Evolutionary conservation across 2,329 filamentous ascomycete species (phyloP).

Genomic region (Arthroderma sp.): DNA sequence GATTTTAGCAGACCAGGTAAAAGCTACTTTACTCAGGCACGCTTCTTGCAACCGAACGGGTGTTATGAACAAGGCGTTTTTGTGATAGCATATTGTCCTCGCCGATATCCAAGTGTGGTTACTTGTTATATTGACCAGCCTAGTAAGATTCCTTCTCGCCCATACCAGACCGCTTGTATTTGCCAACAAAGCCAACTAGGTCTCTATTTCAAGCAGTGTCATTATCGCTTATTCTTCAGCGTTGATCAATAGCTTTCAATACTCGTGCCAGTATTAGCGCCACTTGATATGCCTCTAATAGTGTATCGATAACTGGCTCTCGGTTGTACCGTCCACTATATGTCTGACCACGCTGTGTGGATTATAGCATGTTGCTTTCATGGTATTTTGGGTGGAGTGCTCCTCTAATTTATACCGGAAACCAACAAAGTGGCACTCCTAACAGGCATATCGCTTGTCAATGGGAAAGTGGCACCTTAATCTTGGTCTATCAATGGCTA

Average conservation of each 20-base stretch:
- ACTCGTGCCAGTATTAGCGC: conserved; percentile 28
- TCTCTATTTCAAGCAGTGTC: conserved; percentile 30
- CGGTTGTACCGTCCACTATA: conserved; percentile 26
- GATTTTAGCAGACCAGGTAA: conserved; percentile 10
- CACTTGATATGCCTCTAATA: conserved; percentile 30
- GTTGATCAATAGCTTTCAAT: conserved; percentile 30
- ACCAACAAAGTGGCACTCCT: conserved; percentile 29
- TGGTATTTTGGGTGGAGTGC: conserved; percentile 11
- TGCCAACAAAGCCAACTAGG: conserved; percentile 20
- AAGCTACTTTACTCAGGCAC: conserved; percentile 9
- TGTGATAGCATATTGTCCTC: conserved; percentile 10
- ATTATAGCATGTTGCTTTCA: conserved; percentile 29
- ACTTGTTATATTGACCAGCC: conserved; percentile 15
- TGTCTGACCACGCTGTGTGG: conserved; percentile 27
- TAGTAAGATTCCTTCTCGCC: conserved; percentile 9
- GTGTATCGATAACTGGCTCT: conserved; percentile 17
- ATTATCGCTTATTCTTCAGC: conserved; percentile 34
- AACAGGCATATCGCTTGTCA: conserved; percentile 23
- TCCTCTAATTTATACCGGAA: conserved; percentile 23
- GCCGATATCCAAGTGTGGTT: conserved; percentile 14
- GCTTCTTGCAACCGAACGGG: conserved; percentile 11
- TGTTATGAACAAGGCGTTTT: conserved; percentile 10
- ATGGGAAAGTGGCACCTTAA: conserved; percentile 19
- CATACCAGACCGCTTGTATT: conserved; percentile 12
- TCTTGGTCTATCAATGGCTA: conserved; percentile 27